Percentiles rank a stretch among this genome's conserved stretches.
Conservation (phyloP, 2,329 filamentous ascomycete species). For the Colletotrichum sp. region DNA sequence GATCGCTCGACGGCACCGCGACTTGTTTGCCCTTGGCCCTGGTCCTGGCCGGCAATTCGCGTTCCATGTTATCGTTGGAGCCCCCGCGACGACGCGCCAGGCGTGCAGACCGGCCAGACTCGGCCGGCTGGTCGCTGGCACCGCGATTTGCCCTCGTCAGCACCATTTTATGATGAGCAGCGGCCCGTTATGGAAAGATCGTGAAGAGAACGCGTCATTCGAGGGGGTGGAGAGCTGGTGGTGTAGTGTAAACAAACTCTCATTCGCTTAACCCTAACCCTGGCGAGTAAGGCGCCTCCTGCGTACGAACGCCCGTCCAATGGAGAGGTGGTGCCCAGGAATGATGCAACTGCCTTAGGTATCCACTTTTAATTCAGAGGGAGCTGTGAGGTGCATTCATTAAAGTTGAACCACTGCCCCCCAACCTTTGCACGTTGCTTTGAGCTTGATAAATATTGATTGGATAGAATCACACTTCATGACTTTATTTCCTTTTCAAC, state of each 20-base stretch:
- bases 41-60: background rate
- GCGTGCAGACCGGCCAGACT: background rate
- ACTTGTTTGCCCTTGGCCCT: background rate
- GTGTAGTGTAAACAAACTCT: background rate
- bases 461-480: background rate
- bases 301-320: background rate
- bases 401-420: background rate
- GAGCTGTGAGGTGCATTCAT: background rate
- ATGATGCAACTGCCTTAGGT: background rate
- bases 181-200: background rate
- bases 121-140: background rate
- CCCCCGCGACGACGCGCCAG: background rate
- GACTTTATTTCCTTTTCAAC: background rate
- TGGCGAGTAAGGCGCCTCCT: background rate
- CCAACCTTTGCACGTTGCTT: background rate
- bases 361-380: background rate
- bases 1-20: background rate
- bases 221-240: background rate
- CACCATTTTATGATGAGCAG: background rate
- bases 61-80: background rate
- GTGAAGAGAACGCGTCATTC: background rate
- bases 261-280: slow-evolving; percentile 10
- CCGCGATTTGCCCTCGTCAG: slow-evolving; percentile 7
- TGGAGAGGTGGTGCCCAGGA: background rate
- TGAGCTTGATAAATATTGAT: background rate